phyloP scores from a whole-genome alignment of 768 basidiomycete genomes.

The Podaxis pistillaris region DNA sequence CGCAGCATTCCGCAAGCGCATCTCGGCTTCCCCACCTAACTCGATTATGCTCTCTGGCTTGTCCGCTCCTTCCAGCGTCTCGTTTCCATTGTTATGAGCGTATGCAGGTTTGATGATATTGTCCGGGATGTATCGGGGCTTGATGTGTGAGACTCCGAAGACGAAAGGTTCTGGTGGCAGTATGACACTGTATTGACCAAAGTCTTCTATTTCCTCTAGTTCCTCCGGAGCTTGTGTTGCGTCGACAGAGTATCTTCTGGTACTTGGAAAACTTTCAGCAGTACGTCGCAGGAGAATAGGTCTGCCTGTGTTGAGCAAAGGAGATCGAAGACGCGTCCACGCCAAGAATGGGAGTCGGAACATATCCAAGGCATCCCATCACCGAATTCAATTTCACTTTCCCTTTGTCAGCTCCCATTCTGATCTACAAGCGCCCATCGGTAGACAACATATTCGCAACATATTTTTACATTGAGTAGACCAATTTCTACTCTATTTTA shows the following conservation, averaged over 20 bases:
- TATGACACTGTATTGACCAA: slow-evolving; percentile 59
- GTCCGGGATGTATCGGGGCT: slow-evolving; percentile 53
- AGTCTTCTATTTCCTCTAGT: slow-evolving; percentile 28
- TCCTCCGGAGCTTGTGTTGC: slow-evolving; percentile 1
- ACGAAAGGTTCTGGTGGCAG: slow-evolving; percentile 65
- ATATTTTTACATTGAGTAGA: neutral
- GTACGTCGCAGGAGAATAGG: neutral
- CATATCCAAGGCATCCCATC: slow-evolving; percentile 4
- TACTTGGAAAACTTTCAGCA: neutral
- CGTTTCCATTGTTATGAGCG: slow-evolving; percentile 26
- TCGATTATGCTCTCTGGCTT: slow-evolving; percentile 28
- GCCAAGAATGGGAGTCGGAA: slow-evolving; percentile 6
- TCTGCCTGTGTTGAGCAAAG: neutral
- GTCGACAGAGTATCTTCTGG: neutral
- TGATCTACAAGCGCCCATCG: neutral
- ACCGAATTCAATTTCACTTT: neutral
- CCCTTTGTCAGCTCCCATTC: no score
- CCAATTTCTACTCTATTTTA: neutral
- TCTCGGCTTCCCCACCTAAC: slow-evolving; percentile 55
- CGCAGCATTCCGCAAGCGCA: slow-evolving; percentile 50
- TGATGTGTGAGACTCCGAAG: slow-evolving; percentile 63
- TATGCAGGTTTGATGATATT: slow-evolving; percentile 60
- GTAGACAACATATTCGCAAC: neutral
- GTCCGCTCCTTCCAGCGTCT: neutral
- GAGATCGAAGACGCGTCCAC: neutral